Base-by-base conservation (phyloP, 306 rosid species). In the Vicia sativa region DNA sequence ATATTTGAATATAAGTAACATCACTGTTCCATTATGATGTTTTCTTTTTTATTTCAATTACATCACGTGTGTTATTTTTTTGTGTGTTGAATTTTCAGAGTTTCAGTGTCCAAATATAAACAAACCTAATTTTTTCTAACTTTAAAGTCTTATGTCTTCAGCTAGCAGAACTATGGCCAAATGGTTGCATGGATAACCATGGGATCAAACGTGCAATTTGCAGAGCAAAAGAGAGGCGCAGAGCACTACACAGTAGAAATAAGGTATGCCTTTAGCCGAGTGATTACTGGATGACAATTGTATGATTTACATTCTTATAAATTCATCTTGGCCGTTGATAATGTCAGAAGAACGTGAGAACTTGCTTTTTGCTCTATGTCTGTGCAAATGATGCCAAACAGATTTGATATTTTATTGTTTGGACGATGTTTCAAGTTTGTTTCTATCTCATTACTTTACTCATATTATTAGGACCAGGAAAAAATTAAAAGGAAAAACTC, bases 111-210 rank as follows among this genome's bases (percentile, higher is more conserved):
- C 18, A 38, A 64, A 8, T 28, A 59, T 31, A 42, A 37, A 23
- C 58, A 55, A 55, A 28, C 38, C 19, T 7, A 5, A 50, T 41
- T 25, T 64, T 46, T 62, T 63, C 67, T 37, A 41, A 73, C 60
- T 39, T 63, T 37, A 4, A 50, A 44, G 37, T 75, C 45, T 48
- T 29, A 2, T 76, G 48, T 72, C 44, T 68, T 71, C 89, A 93
- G 99, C 95, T 93, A 57, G 97, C 97, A 1, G 87, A 76, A 65
- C 79, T 93, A 85, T 93, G 96, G 96, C 99, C 97, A 53, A 76
- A 66, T 86, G 96, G 96, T 56, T 82, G 69, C 82, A 93, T 93
- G 99, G 99, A 93, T 79, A 93, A 90, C 79, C 91, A 86, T 79
- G 99, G 99, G 69, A 87, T 93, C 76, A 93, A 88, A 75, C 85